Base-by-base conservation (phyloP, 352 stramenopile species). In the Porosira glacialis region DNA sequence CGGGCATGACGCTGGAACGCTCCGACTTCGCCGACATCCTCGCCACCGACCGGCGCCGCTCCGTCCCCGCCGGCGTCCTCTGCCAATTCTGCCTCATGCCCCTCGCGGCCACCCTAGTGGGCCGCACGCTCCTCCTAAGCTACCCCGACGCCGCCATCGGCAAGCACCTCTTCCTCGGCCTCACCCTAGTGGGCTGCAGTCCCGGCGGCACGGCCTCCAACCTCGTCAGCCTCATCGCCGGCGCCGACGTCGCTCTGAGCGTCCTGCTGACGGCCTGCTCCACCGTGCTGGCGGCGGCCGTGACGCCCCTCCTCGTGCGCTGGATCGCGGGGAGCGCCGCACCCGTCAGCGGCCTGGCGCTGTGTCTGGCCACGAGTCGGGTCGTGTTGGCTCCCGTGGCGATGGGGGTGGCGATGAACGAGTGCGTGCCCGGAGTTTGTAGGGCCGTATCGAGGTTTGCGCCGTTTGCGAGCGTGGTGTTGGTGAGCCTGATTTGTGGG, bases 161-260 rank as follows among this genome's bases (percentile, higher is more conserved):
- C 17, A 75, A 70, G 33, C 50, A 76, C 55, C 45, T 87, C 2
- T 90, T 87, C 67, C 43, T 90, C 13, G 86, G 85, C 36, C 66
- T 91, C 6, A 59, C 57, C 31, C 55, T 91, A 11, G 84, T 92
- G 8, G 86, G 87, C 50, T 93, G 86, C 58, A 89, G 72, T 30
- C 89, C 86, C 10, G 90, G 90, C 31, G 90, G 88, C 19, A 93
- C 88, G 4, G 88, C 88, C 1, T 91, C 78, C 19, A 95, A 95
- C 70, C 60, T 95, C 0, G 88, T 95, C 0, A 82, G 81, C 7
- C 64, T 95, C 1, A 91, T 95, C 64, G 87, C 88, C 10, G 75
- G 81, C 5, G 90, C 87, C 7, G 84, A 94, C 74, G 86, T 95
- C 6, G 86, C 87, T 4, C 70, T 95, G 2, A 87, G 67, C 8